Evolutionary conservation across 164 flowering plant species (phyloP), one percentile per base, ranked within the genome.

Genomic region (Aristolochia contorta): DNA sequence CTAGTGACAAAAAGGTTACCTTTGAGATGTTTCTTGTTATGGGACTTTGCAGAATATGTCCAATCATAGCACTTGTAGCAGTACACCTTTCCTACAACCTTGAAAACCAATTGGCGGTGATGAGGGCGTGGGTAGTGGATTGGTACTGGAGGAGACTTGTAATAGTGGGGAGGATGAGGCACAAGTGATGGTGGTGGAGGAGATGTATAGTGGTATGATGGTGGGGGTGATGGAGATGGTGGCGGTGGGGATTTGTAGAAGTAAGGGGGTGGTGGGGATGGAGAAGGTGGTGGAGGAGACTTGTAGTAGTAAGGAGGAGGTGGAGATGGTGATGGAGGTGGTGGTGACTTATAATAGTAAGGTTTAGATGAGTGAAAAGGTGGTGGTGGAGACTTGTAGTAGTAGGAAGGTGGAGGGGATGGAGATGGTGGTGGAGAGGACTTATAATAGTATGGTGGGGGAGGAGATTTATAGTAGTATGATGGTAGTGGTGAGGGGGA

Each of bases 61-160:
- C 85, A 80, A 62, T 86, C 80, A 54, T 82, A 84, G 75, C 93
- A 86, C 73, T 72, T 78, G 74, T 77, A 81, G 71, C 88, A 86
- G 73, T 84, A 82, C 0, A 86, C 90, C 54, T 81, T 84, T 43
- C 93, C 93, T 5, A 81, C 78, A 3, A 81, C 90, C 76, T 79
- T 82, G 4, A 84, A 73, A 0, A 82, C 66, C 6, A 78, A 74
- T 54, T 1, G 67, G 62, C 46, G 56, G 47, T 21, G 55, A 54
- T 33, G 61, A 48, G 37, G 55, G 52, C 47, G 75, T 7, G 16
- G 64, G 72, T 12, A 24, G 30, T 56, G 72, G 12, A 13, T 21
- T 33, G 65, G 79, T 10, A 69, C 77, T 7, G 84, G 82, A 13
- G 82, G 82, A 2, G 82, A 79, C 54, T 71, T 65, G 67, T 77